phyloP scores from a whole-genome alignment of 352 stramenopile species.

The Pythium plurisporium region DNA sequence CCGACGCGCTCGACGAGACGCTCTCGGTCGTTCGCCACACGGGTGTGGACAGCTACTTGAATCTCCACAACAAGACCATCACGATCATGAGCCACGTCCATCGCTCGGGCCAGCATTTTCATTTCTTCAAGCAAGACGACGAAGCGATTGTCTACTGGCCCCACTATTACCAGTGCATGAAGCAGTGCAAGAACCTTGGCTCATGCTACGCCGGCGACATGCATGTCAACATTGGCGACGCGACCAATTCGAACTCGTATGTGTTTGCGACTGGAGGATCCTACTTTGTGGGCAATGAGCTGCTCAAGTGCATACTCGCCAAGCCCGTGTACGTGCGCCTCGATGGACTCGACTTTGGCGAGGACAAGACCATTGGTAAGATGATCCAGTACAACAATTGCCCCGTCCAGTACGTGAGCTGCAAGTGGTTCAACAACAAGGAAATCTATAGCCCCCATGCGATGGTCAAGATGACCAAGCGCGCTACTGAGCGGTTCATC shows the following conservation, averaged over 20 bases:
- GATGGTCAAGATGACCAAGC: slow-evolving; percentile 68
- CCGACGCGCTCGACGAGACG: slow-evolving; percentile 41
- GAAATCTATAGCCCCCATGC: slow-evolving; percentile 68
- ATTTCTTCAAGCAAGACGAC: slow-evolving; percentile 74
- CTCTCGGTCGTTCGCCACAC: slow-evolving; percentile 56
- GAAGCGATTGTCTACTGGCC: slow-evolving; percentile 73
- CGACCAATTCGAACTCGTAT: slow-evolving; percentile 65
- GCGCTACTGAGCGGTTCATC: slow-evolving; percentile 42
- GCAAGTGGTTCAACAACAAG: slow-evolving; percentile 85
- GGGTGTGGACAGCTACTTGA: slow-evolving; percentile 67
- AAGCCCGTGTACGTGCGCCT: slow-evolving; percentile 58
- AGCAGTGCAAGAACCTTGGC: slow-evolving; percentile 59
- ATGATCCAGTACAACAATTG: slow-evolving; percentile 83
- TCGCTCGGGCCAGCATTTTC: slow-evolving; percentile 35
- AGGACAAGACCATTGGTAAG: slow-evolving; percentile 79
- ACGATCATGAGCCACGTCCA: slow-evolving; percentile 76
- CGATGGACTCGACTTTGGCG: slow-evolving; percentile 63
- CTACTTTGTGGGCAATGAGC: slow-evolving; percentile 67
- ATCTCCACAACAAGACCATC: slow-evolving; percentile 79
- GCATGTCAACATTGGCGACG: slow-evolving; percentile 71
- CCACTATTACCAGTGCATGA: slow-evolving; percentile 75
- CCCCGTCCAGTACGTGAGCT: slow-evolving; percentile 74
- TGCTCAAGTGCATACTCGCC: slow-evolving; percentile 62
- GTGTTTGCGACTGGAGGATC: slow-evolving; percentile 73
- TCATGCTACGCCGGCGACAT: slow-evolving; percentile 75